Evolutionary conservation across 2,329 filamentous ascomycete genomes (phyloP).

Genomic region (Cladosporium sp.): DNA sequence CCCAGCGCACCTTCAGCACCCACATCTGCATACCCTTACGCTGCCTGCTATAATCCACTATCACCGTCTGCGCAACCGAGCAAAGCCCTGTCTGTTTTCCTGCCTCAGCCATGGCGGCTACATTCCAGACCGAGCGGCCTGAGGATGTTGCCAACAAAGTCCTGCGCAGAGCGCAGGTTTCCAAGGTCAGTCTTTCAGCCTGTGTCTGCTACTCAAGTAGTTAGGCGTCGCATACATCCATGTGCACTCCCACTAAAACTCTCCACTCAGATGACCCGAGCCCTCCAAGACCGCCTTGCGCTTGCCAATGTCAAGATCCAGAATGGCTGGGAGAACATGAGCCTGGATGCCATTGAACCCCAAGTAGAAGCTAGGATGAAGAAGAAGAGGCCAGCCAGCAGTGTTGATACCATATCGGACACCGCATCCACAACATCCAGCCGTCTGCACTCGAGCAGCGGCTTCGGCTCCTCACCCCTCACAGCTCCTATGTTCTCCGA

Average conservation of each 20-base stretch:
- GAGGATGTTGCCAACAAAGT: slow-evolving; percentile 35
- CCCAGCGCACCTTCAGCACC: background rate
- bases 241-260: slow-evolving; percentile 20
- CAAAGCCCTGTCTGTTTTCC: background rate
- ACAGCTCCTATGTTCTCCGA: slow-evolving; percentile 82
- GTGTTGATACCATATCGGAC: slow-evolving; percentile 75
- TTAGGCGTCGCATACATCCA: background rate
- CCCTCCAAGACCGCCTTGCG: slow-evolving; percentile 87
- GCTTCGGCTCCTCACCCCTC: slow-evolving; percentile 78
- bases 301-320: slow-evolving; percentile 97
- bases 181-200: slow-evolving; percentile 30
- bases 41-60: background rate
- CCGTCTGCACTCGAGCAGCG: slow-evolving; percentile 61
- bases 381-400: slow-evolving; percentile 59
- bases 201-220: too few relatives aligned
- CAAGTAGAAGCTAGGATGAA: slow-evolving; percentile 74
- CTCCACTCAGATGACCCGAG: slow-evolving; percentile 72
- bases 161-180: slow-evolving; percentile 35
- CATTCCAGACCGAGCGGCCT: slow-evolving; percentile 22
- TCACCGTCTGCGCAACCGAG: background rate
- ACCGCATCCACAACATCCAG: slow-evolving; percentile 82
- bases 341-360: slow-evolving; percentile 79
- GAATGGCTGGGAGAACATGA: slow-evolving; percentile 89
- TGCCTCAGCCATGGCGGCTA: slow-evolving; percentile 23
- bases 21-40: background rate